Base-by-base conservation (phyloP, 75 land plant species). In the Ceratopteris richardii region DNA sequence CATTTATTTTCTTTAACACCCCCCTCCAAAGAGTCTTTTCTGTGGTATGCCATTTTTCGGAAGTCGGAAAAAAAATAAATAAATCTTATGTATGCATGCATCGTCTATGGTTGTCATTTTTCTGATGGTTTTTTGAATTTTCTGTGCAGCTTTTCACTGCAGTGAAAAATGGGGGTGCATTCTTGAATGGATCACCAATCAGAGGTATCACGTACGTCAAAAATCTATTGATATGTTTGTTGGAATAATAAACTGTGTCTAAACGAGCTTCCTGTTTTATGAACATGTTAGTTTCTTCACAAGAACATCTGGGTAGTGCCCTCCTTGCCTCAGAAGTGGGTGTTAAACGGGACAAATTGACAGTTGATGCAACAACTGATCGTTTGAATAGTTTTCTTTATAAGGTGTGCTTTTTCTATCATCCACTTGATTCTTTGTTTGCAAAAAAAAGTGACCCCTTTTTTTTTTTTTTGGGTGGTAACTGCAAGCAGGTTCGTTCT, bases 401-500 rank as follows among this genome's bases (percentile, higher is more conserved):
- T 54, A 77, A 94, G 96, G 37, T 33, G 37, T 33, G n/a, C n/a
- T n/a, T n/a, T n/a, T n/a, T n/a, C n/a, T n/a, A n/a, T n/a, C n/a
- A n/a, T n/a, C n/a, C n/a, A n/a, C n/a, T n/a, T n/a, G n/a, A n/a
- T n/a, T n/a, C n/a, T n/a, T n/a, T n/a, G n/a, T n/a, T n/a, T n/a
- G n/a, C n/a, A n/a, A n/a, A n/a, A n/a, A n/a, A n/a, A n/a, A n/a
- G n/a, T n/a, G n/a, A n/a, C n/a, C n/a, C n/a, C n/a, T n/a, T n/a
- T n/a, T n/a, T n/a, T n/a, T n/a, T n/a, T n/a, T n/a, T n/a, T n/a
- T n/a, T n/a, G n/a, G n/a, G n/a, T n/a, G n/a, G n/a, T n/a, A n/a
- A n/a, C n/a, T n/a, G n/a, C n/a, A n/a, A n/a, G 27, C 71, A 94
- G 98, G 88, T 89, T 44, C 80, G 96, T 46, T 94, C 98, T 0